Conservation (phyloP, 371 early-diverging fungal genomes). For the Lichtheimia corymbifera region DNA sequence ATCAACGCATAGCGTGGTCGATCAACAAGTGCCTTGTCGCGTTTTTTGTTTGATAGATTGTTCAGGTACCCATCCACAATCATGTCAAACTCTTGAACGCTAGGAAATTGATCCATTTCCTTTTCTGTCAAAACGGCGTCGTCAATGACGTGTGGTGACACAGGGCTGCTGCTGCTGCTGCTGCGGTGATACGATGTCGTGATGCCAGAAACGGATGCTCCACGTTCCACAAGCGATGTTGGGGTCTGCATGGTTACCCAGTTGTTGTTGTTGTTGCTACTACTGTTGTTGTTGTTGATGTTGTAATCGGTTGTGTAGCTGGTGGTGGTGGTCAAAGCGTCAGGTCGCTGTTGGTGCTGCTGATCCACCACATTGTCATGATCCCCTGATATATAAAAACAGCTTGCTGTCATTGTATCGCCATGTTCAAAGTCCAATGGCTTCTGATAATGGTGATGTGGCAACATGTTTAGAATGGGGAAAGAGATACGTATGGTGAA, state of each 20-base stretch:
- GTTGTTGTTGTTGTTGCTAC: neutral
- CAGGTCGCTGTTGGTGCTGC: conserved; percentile 3
- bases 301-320: conserved; percentile 4
- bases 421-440: neutral
- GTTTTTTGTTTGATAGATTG: conserved; percentile 60
- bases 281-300: neutral
- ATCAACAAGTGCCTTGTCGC: conserved; percentile 63
- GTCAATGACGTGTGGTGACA: neutral
- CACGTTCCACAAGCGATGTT: no score
- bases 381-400: no score
- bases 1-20: conserved; percentile 57
- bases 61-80: conserved; percentile 56
- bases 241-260: neutral
- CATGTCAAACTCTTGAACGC: conserved; percentile 36
- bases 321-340: conserved; percentile 11
- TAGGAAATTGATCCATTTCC: conserved; percentile 44
- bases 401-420: neutral
- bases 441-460: conserved; percentile 1
- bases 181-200: neutral
- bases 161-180: neutral
- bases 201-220: neutral
- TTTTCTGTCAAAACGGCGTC: conserved; percentile 9
- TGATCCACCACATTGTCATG: no score
- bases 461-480: neutral
- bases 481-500: conserved; percentile 5